Evolutionary conservation across 1,139 yeast genomes (phyloP), one percentile per base, ranked within the genome.

Genomic region (Protomyces inouyei): DNA sequence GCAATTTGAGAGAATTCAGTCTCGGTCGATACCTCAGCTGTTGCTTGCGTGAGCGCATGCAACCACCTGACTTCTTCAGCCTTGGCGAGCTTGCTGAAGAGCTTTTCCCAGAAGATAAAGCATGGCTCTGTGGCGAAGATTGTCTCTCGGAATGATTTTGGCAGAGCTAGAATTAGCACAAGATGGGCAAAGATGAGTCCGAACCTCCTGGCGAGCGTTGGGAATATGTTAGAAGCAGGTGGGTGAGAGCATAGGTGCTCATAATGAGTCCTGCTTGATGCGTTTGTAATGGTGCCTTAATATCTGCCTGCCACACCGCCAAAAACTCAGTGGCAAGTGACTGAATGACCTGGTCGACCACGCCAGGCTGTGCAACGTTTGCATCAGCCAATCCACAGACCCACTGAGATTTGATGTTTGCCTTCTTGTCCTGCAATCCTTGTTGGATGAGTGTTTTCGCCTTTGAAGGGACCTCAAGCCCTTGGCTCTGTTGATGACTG

Each of bases 371-470:
- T 12, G 69, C 60, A 25, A 66, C 61, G 9, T 84, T 83, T 77
- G 81, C 23, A 74, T n/a, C 70, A 70, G 66, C 75, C 74, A 10
- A 71, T 10, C 52, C 40, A 9, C 54, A 54, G 4, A 70, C 56
- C 98, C 98, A 93, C 28, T 84, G 76, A 70, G 83, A 84, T 69
- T 86, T 82, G 46, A 88, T 74, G 45, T 81, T 82, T 10, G 81
- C 75, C 69, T 88, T 88, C 70, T 87, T 81, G 45, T 88, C 93
- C 14, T 76, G 72, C 16, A 91, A 76, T 0, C 97, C 97, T 32
- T 77, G 75, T 23, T 75, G 73, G 43, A 88, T 73, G 8, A 43
- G 48, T 16, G 79, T 78, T 12, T 76, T 76, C 1, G 69, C 57
- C 1, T 74, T 67, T 2, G 68, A 52, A 38, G 69, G 69, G 12